These are phyloP conservation scores for Puccinia horiana DNA, from an alignment of 1,284 basidiomycete species.

Conservation along the genomic window DNA sequence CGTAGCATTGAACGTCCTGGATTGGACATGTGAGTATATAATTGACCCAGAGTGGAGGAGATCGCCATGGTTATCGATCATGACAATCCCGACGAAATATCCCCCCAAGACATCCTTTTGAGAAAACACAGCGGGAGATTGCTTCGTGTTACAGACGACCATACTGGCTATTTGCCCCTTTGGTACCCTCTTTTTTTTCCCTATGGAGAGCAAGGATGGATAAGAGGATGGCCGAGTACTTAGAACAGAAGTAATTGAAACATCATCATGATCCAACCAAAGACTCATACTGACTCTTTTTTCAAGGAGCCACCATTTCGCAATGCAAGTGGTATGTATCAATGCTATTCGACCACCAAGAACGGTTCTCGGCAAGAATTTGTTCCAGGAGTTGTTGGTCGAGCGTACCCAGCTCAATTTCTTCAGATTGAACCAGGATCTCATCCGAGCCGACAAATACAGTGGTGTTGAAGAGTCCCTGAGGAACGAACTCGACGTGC, in stretches of 20 bases:
- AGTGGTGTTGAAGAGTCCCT: background rate
- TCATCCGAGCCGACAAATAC: background rate
- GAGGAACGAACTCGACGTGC: background rate
- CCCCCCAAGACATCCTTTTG: background rate
- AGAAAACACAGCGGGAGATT: background rate
- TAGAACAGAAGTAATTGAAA: background rate
- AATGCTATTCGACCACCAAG: background rate
- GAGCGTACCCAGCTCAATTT: slow-evolving; percentile 56
- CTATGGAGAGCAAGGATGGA: background rate
- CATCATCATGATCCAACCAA: background rate
- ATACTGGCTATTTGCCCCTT: background rate
- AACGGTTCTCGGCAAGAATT: slow-evolving; percentile 41
- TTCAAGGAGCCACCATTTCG: background rate
- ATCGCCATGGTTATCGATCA: slow-evolving; percentile 21
- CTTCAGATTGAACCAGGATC: slow-evolving; percentile 59
- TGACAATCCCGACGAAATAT: background rate
- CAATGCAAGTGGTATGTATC: background rate
- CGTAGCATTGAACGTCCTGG: background rate
- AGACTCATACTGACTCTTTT: background rate
- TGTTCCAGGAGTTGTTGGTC: slow-evolving; percentile 61
- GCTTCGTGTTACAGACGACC: background rate
- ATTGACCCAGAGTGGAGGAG: background rate
- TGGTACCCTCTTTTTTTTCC: slow-evolving; percentile 26
- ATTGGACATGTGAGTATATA: background rate
- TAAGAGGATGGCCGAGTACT: too few relatives aligned